phyloP scores from a whole-genome alignment of 2,329 filamentous ascomycete genomes.

The Xylariales sp. region DNA sequence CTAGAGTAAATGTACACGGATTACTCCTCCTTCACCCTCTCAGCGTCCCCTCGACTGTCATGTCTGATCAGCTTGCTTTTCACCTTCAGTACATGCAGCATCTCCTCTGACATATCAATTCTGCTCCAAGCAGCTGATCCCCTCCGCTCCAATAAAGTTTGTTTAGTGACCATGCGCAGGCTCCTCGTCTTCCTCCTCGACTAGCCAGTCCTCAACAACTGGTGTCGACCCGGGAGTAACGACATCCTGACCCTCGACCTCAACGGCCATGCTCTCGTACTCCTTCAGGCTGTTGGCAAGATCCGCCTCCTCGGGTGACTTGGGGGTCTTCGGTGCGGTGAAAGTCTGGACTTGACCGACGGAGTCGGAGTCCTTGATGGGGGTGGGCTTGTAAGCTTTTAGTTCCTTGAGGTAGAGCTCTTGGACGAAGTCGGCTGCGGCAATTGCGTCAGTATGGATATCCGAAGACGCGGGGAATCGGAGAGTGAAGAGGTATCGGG shows the following conservation, averaged over 20 bases:
- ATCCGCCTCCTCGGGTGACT: slow-evolving; percentile 89
- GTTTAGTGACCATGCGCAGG: slow-evolving; percentile 46
- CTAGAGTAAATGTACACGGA: slow-evolving; percentile 36
- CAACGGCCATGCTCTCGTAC: slow-evolving; percentile 91
- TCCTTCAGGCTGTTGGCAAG: slow-evolving; percentile 87
- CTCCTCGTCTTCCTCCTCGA: slow-evolving; percentile 71
- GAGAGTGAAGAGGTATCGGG: not conserved
- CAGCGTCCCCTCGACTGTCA: not conserved
- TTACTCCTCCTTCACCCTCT: slow-evolving; percentile 18
- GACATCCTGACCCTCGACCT: slow-evolving; percentile 81
- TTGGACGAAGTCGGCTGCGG: slow-evolving; percentile 88
- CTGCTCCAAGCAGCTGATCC: no score
- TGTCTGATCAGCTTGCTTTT: slow-evolving; percentile 2
- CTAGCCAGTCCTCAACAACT: slow-evolving; percentile 65
- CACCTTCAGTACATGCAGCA: no score
- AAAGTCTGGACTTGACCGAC: slow-evolving; percentile 92
- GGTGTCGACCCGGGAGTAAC: slow-evolving; percentile 55
- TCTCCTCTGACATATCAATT: no score
- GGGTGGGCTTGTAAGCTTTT: slow-evolving; percentile 85
- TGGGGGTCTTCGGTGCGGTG: slow-evolving; percentile 70
- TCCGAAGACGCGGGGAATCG: not conserved
- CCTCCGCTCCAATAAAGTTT: no score
- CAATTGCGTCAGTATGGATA: not conserved
- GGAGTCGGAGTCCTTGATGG: slow-evolving; percentile 79
- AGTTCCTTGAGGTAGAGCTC: slow-evolving; percentile 96